Percentiles rank a stretch among this genome's conserved stretches.
phyloP scores from a whole-genome alignment of 1,139 yeast genomes.

The Nadsonia starkeyi-henricii region DNA sequence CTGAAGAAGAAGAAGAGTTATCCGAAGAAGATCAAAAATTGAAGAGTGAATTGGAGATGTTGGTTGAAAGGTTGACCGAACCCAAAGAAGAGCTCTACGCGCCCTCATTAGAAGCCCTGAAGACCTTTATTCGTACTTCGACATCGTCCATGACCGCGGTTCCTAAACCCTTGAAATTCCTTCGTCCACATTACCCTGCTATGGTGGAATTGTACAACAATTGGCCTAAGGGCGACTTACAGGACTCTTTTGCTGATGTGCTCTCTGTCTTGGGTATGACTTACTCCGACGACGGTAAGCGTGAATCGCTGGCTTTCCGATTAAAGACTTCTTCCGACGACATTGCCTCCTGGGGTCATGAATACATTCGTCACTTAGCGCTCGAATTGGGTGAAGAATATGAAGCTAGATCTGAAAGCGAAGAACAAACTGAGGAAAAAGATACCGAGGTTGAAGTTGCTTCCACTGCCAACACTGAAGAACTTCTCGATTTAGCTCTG shows the following conservation, averaged over 20 bases:
- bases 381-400: constrained; percentile 86
- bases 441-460: no score
- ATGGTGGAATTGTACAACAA: constrained; percentile 50
- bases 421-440: constrained; percentile 14
- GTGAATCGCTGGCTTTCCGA: constrained; percentile 73
- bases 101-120: constrained; percentile 52
- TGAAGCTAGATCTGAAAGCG: constrained; percentile 47
- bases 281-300: constrained; percentile 69
- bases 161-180: constrained; percentile 92
- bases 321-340: constrained; percentile 44
- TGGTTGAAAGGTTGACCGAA: constrained; percentile 64
- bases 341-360: constrained; percentile 93
- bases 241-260: constrained; percentile 57
- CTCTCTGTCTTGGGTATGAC: constrained; percentile 94
- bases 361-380: constrained; percentile 89
- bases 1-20: constrained; percentile 55
- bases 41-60: constrained; percentile 72
- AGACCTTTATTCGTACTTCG: constrained; percentile 72
- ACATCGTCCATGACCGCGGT: constrained; percentile 99
- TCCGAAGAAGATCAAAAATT: constrained; percentile 89
- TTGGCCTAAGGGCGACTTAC: constrained; percentile 38
- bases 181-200: constrained; percentile 71
- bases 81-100: constrained; percentile 38
- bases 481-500: constrained; percentile 51
- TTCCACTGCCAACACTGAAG: constrained; percentile 13